Evolutionary conservation across 345 rosid genomes (phyloP), one percentile per base, ranked within the genome.

Genomic region (Murraya koenigii): DNA sequence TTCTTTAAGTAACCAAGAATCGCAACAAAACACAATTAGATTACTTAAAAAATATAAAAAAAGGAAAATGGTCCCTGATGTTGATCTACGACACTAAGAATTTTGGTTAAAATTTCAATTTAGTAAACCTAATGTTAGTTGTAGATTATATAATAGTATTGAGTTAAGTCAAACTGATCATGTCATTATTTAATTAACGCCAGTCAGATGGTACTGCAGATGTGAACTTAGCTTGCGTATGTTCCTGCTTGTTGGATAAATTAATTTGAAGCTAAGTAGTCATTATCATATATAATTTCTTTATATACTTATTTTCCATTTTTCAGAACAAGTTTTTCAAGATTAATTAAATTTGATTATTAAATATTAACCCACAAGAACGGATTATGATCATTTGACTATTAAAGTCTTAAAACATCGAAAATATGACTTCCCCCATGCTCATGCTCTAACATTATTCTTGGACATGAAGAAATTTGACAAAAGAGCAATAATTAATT

Each of bases 51-150:
- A 41, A 11, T 2, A 2, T 8, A 9, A 41, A 1, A 2, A 52
- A 15, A 17, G 5, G 17, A 0, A 44, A 44, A 44, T 0, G 22
- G 56, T 52, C 56, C 56, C 5, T 65, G 60, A 71, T 68, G 55
- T 69, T 64, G 23, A 38, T 41, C 39, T 10, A 56, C 69, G 39
- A 79, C 19, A 63, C 14, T 19, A 61, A 49, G 49, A 19, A 33
- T 82, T 74, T 85, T 33, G 83, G 36, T 82, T 82, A 78, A 77
- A 77, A 67, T 80, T 84, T 82, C 85, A 76, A 41, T 78, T 41
- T 80, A 49, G 36, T 39, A 41, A 54, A 77, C 79, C 79, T 64
- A 70, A 78, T 66, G 39, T 22, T 54, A 5, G n/a, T 44, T 64
- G 32, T 26, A 3, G 4, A 25, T 41, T 63, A 44, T 63, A 44